Evolutionary conservation across 352 stramenopile species (phyloP).

Genomic region (Discostella stelligera): DNA sequence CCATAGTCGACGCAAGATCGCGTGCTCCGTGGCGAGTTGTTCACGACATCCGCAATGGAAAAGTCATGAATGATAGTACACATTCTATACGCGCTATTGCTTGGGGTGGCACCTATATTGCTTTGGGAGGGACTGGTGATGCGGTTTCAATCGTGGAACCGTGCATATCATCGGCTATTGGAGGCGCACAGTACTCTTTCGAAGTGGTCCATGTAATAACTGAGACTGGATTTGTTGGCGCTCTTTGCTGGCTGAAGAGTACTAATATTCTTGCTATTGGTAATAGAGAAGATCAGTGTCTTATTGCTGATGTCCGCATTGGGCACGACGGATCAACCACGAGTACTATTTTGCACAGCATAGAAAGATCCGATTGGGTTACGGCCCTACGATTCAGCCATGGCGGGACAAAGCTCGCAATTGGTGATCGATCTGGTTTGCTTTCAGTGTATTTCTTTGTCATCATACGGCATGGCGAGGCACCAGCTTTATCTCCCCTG

Average conservation of each 20-base stretch:
- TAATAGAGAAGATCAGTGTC: constrained; percentile 57
- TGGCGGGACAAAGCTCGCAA: constrained; percentile 49
- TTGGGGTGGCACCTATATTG: constrained; percentile 66
- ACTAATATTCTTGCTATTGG: constrained; percentile 65
- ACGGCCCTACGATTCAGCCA: constrained; percentile 63
- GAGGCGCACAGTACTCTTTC: constrained; percentile 37
- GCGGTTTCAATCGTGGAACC: constrained; percentile 69
- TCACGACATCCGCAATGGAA: constrained; percentile 56
- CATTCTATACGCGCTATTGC: constrained; percentile 66
- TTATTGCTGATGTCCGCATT: constrained; percentile 55
- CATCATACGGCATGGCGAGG: constrained; percentile 15
- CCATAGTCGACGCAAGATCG: constrained; percentile 55
- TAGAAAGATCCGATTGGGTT: constrained; percentile 61
- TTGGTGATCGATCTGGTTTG: constrained; percentile 59
- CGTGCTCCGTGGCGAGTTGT: constrained; percentile 55
- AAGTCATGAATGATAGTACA: constrained; percentile 44
- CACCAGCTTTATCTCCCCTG: constrained; percentile 41
- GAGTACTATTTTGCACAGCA: constrained; percentile 52
- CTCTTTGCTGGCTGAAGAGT: constrained; percentile 54
- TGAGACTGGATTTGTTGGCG: constrained; percentile 62
- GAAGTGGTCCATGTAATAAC: constrained; percentile 58
- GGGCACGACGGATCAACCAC: constrained; percentile 26
- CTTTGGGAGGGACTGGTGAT: constrained; percentile 65
- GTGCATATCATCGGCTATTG: constrained; percentile 10
- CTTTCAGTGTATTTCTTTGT: constrained; percentile 60